Evolutionary conservation across 2,329 filamentous ascomycete genomes (phyloP).

Genomic region (Ophiostoma novo-ulmi): DNA sequence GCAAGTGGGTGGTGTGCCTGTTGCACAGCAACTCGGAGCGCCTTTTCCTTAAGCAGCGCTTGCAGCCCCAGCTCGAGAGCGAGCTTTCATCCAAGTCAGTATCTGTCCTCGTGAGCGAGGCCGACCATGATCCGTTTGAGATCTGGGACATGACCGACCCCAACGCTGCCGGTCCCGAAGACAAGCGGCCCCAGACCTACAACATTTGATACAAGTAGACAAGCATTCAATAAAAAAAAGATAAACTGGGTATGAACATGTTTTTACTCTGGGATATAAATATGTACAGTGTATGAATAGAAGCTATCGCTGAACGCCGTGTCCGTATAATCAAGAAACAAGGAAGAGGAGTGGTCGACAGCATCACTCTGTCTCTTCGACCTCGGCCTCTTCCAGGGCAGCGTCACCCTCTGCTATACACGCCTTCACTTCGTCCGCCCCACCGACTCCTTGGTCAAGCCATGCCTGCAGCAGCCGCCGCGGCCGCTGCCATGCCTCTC

Average conservation of each 20-base stretch:
- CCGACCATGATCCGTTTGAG: conserved; percentile 82
- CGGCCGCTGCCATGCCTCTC: conserved; percentile 51
- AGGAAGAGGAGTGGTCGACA: not conserved
- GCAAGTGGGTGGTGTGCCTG: conserved; percentile 73
- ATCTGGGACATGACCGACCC: conserved; percentile 50
- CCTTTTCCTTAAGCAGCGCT: conserved; percentile 67
- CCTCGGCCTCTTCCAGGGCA: conserved; percentile 30
- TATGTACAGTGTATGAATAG: not conserved
- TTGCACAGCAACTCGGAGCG: conserved; percentile 95
- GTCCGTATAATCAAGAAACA: not conserved
- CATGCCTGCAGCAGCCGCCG: conserved; percentile 48
- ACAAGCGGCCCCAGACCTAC: not conserved
- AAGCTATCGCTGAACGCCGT: conserved; percentile 3
- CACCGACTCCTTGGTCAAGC: conserved; percentile 52
- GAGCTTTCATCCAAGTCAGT: conserved; percentile 42
- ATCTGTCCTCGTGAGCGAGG: conserved; percentile 60
- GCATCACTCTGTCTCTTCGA: not conserved
- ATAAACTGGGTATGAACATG: not conserved
- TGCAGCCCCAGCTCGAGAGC: conserved; percentile 61
- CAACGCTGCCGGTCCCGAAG: not conserved
- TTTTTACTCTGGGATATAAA: not conserved
- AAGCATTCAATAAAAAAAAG: not conserved
- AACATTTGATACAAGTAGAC: conserved; percentile 4
- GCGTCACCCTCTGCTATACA: conserved; percentile 53
- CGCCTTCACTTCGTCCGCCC: conserved; percentile 46